Base-by-base conservation (phyloP, 768 basidiomycete genomes). In the Hygrocybe punicea region DNA sequence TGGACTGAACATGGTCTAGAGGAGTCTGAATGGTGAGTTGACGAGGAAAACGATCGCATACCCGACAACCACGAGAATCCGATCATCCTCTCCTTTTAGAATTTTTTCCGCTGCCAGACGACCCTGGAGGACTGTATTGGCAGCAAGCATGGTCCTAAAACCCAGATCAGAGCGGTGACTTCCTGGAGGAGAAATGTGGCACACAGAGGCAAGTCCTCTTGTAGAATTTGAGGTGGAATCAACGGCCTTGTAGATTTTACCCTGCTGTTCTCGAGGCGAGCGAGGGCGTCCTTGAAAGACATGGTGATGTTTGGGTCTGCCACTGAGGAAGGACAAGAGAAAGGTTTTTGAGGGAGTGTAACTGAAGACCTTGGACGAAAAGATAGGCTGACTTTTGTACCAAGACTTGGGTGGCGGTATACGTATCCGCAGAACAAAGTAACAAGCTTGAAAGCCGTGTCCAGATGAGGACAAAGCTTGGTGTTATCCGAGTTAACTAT, bases 221-320 rank as follows among this genome's bases (percentile, higher is more conserved):
- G 89, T 1, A 98, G 81, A 59, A 98, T 96, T 67, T 95, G 93
- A 19, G 94, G 94, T 51, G 94, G 94, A 56, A 98, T 94, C 55
- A 98, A 74, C 25, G 94, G 94, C 40, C 93, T 79, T 16, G 88
- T 93, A 14, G 82, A 86, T 69, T 84, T 93, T 53, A 98, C 93
- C 45, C 94, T 79, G 58, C 85, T 80, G 66, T 98, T 95, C 67
- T 94, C 92, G 37, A 97, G 85, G 53, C 87, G 84, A 58, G 82
- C 69, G 51, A 91, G 81, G 42, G 90, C 91, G 58, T 92, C 87
- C 66, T 83, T 84, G 80, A 91, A 86, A 47, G 89, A 77, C 67
- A 91, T 82, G 50, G 86, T 76, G 82, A 87, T 87, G 58, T 78
- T 75, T 58, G 76, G 73, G 61, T 84, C 80, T 47, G 67, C 65